Percentiles rank a stretch among this genome's conserved stretches.
These are phyloP conservation scores for Aegilops umbellulata DNA, from an alignment of 176 grass and related monocot genomes.

Conservation along the genomic window DNA sequence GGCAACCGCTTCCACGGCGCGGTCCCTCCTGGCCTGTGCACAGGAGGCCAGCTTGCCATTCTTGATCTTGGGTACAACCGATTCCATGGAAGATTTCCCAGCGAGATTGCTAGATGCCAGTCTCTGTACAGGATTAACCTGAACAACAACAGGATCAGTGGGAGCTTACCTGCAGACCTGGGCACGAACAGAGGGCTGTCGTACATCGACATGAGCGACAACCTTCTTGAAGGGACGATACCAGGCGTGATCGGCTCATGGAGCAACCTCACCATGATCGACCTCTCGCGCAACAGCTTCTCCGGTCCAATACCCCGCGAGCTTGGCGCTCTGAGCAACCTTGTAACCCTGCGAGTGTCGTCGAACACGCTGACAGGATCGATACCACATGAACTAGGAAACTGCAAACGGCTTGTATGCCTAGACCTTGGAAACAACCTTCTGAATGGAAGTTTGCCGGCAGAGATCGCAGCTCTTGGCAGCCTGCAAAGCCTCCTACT, in stretches of 20 bases:
- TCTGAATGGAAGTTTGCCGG: slow-evolving; percentile 45
- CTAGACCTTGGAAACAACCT: slow-evolving; percentile 47
- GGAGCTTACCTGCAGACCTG: slow-evolving; percentile 26
- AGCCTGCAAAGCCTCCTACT: slow-evolving; percentile 37
- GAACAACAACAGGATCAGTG: slow-evolving; percentile 22
- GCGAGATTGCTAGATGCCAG: slow-evolving; percentile 22
- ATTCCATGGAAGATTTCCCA: slow-evolving; percentile 30
- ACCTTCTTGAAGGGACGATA: slow-evolving; percentile 40
- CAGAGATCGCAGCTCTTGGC: slow-evolving; percentile 18
- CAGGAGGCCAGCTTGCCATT: slow-evolving; percentile 9
- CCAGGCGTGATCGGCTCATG: slow-evolving; percentile 33
- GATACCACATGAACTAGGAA: slow-evolving; percentile 36
- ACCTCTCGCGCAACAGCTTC: slow-evolving; percentile 38
- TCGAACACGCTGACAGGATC: slow-evolving; percentile 36
- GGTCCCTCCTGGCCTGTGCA: slow-evolving; percentile 37
- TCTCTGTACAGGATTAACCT: slow-evolving; percentile 37
- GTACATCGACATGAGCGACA: slow-evolving; percentile 46
- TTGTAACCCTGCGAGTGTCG: slow-evolving; percentile 30
- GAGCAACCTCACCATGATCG: slow-evolving; percentile 48
- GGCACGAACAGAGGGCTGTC: slow-evolving; percentile 14
- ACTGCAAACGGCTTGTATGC: slow-evolving; percentile 2
- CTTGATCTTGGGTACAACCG: slow-evolving; percentile 39
- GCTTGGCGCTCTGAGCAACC: slow-evolving; percentile 28
- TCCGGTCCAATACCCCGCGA: slow-evolving; percentile 42
- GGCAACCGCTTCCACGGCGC: slow-evolving; percentile 33